These are phyloP conservation scores for Exserohilum turcica DNA, from an alignment of 2,329 filamentous ascomycete species.

Conservation along the genomic window DNA sequence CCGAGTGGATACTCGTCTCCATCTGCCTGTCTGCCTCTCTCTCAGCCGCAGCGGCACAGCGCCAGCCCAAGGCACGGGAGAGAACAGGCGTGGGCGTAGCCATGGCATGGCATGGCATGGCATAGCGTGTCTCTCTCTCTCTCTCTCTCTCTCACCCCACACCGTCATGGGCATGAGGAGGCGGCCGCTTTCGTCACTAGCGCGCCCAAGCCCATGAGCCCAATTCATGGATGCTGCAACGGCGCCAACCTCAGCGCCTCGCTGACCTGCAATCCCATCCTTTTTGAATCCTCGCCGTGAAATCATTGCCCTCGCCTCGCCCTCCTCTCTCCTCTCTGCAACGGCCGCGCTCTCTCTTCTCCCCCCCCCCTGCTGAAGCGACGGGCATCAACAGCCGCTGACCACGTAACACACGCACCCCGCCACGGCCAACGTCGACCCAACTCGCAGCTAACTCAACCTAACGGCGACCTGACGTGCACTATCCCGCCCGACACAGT, in stretches of 20 bases:
- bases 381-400: conserved; percentile 2
- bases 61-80: background rate
- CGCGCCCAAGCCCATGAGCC: conserved; percentile 12
- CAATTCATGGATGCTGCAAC: conserved; percentile 17
- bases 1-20: background rate
- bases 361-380: background rate
- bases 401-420: conserved; percentile 16
- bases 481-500: too few species aligned
- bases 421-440: conserved; percentile 18
- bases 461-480: too few species aligned
- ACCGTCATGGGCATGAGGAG: conserved; percentile 3
- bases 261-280: conserved; percentile 13
- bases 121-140: background rate
- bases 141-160: background rate
- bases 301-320: conserved; percentile 1
- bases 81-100: too few species aligned
- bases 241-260: conserved; percentile 15
- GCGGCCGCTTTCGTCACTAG: conserved; percentile 11
- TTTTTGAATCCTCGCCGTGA: conserved; percentile 2
- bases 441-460: background rate
- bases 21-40: too few species aligned
- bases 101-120: background rate
- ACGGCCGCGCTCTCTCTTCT: background rate
- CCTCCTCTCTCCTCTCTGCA: background rate
- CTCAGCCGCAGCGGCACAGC: conserved; percentile 3